Evolutionary conservation across 1,139 yeast genomes (phyloP).

Genomic region (Protomyces arabidopsidicola): DNA sequence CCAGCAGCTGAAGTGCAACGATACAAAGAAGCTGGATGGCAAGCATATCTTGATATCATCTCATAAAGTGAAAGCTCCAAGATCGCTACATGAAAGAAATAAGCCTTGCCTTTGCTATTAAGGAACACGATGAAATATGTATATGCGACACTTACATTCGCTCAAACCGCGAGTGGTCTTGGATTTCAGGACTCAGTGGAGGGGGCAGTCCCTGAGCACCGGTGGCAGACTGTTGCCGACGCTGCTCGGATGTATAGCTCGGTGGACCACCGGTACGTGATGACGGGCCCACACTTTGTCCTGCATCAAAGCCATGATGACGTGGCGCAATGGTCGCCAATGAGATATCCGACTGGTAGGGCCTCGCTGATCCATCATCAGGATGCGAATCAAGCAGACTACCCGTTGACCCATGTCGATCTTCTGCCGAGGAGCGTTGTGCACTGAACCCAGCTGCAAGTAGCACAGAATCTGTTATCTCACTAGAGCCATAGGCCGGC

Average conservation of each 20-base stretch:
- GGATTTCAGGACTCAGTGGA: constrained; percentile 1
- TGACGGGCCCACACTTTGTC: constrained; percentile 7
- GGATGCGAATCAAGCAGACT: neutral
- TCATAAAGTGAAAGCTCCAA: neutral
- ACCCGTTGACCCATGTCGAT: neutral
- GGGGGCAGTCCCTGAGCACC: constrained; percentile 2
- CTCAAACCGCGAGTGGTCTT: constrained; percentile 1
- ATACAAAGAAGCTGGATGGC: constrained; percentile 50
- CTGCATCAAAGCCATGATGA: neutral
- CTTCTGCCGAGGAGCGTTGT: neutral
- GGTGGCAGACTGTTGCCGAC: neutral
- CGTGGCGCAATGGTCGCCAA: constrained; percentile 14
- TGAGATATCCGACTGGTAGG: constrained; percentile 16
- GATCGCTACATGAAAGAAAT: neutral
- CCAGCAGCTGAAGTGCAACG: constrained; percentile 81
- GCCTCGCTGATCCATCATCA: neutral
- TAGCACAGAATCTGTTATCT: constrained; percentile 9
- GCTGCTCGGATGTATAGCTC: neutral
- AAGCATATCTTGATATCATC: constrained; percentile 28
- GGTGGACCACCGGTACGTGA: constrained; percentile 14
- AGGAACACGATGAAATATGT: too few species aligned
- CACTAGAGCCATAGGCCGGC: constrained; percentile 55
- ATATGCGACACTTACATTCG: constrained; percentile 5
- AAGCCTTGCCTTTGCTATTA: neutral
- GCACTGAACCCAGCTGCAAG: constrained; percentile 26